A percentile compares a stretch with the other conserved stretches of the same genome.
Evolutionary conservation across 1,139 yeast genomes (phyloP).

Genomic region (Hanseniaspora gamundiae): DNA sequence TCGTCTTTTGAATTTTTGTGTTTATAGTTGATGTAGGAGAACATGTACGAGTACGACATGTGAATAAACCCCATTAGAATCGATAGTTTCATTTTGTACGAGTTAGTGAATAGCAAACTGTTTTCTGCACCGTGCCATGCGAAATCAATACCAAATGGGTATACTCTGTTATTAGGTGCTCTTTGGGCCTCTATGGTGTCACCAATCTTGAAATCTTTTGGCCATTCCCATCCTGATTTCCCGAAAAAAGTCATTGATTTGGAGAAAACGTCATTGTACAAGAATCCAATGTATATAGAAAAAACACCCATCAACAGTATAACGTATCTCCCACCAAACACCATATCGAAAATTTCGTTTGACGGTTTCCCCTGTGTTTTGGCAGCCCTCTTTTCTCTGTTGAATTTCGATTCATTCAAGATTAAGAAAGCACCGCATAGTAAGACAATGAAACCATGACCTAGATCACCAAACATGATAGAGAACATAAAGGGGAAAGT

Average conservation of each 20-base stretch:
- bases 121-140: slow-evolving; percentile 81
- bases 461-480: slow-evolving; percentile 78
- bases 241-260: slow-evolving; percentile 58
- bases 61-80: slow-evolving; percentile 70
- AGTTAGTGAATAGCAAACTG: slow-evolving; percentile 58
- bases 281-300: slow-evolving; percentile 67
- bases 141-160: slow-evolving; percentile 59
- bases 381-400: slow-evolving; percentile 49
- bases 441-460: slow-evolving; percentile 60
- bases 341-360: slow-evolving; percentile 78
- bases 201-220: slow-evolving; percentile 43
- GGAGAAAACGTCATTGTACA: slow-evolving; percentile 69
- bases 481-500: slow-evolving; percentile 85
- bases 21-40: slow-evolving; percentile 54
- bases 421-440: slow-evolving; percentile 50
- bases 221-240: slow-evolving; percentile 69
- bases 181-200: slow-evolving; percentile 43
- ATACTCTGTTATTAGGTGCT: slow-evolving; percentile 34
- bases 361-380: slow-evolving; percentile 47
- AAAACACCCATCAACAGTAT: slow-evolving; percentile 63
- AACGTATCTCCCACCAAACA: slow-evolving; percentile 63
- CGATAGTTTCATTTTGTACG: slow-evolving; percentile 73
- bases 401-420: slow-evolving; percentile 45
- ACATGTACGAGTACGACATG: slow-evolving; percentile 62
- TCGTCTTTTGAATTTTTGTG: slow-evolving; percentile 51